Base-by-base conservation (phyloP, 169 alveolate species). In the Eimeria brunetti region DNA sequence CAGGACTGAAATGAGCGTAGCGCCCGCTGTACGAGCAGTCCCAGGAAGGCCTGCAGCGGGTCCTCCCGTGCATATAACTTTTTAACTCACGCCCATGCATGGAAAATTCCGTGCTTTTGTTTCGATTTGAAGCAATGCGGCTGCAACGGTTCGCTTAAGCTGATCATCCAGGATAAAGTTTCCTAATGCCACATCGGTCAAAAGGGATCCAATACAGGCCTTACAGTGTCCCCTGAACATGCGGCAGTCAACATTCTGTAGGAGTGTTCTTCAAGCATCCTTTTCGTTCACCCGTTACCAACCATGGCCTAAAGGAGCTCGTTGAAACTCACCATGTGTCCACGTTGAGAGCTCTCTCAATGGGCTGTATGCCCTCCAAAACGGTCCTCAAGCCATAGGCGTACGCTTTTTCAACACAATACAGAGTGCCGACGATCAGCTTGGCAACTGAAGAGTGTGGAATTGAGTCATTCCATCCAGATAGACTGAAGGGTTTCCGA, bases 351-450 rank as follows among this genome's bases (percentile, higher is more conserved):
- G 51, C 62, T 33, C 38, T 73, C 56, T 76, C 88, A 69, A 80
- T 6, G 2, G 95, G 92, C 41, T 81, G 46, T 60, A 92, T 12
- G 49, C 78, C 88, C 41, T 92, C 95, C 27, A 81, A 14, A 41
- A 69, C 92, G 60, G 83, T 81, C 76, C 73, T 86, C 18, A 92
- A 0, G 49, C 95, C 95, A 41, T 78, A 92, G 64, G 81, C 95
- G 41, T 58, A 69, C 16, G 92, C 67, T 30, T 92, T 81, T 49
- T 92, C 95, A 30, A 88, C 71, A 56, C 95, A 92, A 58, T 92
- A 92, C 41, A 92, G 80, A 16, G 95, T 92, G 85, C 93, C 95
- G 58, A 92, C 75, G 44, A 81, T 88, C 71, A 92, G 95, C 69
- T 92, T 92, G 22, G 69, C 95, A 46, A 56, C 49, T 27, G 75